These are phyloP conservation scores for Solanum sejunctum DNA, from an alignment of 257 asterid genomes.

Conservation along the genomic window DNA sequence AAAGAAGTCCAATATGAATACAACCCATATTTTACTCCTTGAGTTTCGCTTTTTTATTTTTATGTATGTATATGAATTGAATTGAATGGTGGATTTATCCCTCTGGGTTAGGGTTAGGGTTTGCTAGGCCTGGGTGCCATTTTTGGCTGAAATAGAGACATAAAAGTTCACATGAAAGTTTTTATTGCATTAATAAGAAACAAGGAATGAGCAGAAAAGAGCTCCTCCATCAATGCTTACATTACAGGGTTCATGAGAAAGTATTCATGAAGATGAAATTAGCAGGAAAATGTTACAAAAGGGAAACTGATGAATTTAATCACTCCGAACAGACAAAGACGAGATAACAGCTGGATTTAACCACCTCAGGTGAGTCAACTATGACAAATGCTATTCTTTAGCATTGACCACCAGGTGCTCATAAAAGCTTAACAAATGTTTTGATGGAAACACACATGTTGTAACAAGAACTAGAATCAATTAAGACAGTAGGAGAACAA, in stretches of 20 bases:
- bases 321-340: conserved; percentile 16
- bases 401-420: conserved; percentile 83
- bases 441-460: background rate
- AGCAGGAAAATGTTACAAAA: background rate
- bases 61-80: background rate
- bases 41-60: background rate
- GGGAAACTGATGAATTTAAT: background rate
- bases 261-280: background rate
- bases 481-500: conserved; percentile 1
- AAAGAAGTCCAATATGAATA: background rate
- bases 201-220: background rate
- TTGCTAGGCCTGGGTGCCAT: background rate
- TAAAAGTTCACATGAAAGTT: background rate
- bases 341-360: conserved; percentile 23
- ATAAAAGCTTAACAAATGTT: background rate
- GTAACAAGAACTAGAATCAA: conserved; percentile 3
- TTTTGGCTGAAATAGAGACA: background rate
- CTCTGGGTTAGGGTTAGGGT: background rate
- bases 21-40: background rate
- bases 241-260: background rate
- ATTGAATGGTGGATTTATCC: background rate
- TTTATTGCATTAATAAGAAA: background rate
- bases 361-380: conserved; percentile 78
- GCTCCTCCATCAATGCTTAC: background rate
- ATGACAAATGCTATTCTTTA: conserved; percentile 34